A percentile compares a stretch with the other conserved stretches of the same genome.
These are phyloP conservation scores for Sutorius eximius DNA, from an alignment of 1,284 basidiomycete genomes.

Conservation along the genomic window DNA sequence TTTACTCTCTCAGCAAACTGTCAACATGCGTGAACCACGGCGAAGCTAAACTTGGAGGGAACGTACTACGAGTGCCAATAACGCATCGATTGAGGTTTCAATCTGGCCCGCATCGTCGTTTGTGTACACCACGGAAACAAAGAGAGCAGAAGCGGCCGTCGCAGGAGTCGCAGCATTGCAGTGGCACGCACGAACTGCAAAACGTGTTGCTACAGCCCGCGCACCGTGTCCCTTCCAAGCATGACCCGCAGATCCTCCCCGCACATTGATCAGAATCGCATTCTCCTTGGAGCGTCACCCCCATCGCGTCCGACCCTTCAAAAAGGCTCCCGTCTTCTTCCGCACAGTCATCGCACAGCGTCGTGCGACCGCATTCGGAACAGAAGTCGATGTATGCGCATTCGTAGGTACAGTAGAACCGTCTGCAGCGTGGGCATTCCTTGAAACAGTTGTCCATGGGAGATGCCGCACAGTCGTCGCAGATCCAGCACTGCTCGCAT, in stretches of 20 bases:
- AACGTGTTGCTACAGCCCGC: conserved; percentile 11
- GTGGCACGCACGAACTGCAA: conserved; percentile 14
- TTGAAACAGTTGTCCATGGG: conserved; percentile 11
- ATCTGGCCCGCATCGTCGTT: not conserved
- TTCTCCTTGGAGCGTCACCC: conserved; percentile 8
- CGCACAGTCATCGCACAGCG: conserved; percentile 23
- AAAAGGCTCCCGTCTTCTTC: conserved; percentile 21
- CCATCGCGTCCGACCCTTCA: not conserved
- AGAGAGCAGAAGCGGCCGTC: conserved; percentile 5
- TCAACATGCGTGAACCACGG: not conserved
- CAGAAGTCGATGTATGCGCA: conserved; percentile 28
- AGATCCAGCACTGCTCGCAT: conserved; percentile 24
- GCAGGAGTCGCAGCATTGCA: conserved; percentile 8
- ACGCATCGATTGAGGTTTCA: not conserved
- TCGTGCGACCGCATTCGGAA: conserved; percentile 17
- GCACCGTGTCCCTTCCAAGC: conserved; percentile 12
- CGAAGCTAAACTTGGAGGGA: not conserved
- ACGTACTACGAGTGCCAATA: not conserved
- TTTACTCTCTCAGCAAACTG: not conserved
- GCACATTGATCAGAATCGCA: conserved; percentile 9
- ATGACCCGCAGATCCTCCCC: conserved; percentile 14
- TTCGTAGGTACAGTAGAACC: conserved; percentile 15
- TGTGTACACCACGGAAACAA: conserved; percentile 6
- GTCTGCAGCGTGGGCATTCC: conserved; percentile 17
- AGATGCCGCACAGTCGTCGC: conserved; percentile 23